phyloP scores from a whole-genome alignment of 139 green algal species.

The Haematococcus lacustris region DNA sequence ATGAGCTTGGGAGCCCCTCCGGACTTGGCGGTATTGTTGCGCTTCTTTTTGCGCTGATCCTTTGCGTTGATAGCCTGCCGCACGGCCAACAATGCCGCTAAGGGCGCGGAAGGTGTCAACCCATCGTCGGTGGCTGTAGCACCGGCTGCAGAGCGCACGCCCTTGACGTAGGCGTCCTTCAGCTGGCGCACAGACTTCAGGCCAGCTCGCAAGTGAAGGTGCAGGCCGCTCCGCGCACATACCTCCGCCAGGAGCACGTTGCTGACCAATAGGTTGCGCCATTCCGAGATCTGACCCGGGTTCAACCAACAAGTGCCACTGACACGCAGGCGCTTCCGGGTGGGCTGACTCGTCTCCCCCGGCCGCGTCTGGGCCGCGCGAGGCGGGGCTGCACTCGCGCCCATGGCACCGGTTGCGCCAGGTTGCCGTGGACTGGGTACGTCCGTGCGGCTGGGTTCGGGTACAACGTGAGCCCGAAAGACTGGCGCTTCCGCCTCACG shows the following conservation, averaged over 20 bases:
- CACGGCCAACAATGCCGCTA: no score
- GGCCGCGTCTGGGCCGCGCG: neutral
- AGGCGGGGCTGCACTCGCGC: neutral
- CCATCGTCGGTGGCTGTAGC: no score
- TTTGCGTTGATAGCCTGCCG: no score
- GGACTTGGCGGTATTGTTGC: neutral
- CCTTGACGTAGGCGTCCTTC: no score
- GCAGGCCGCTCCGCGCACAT: constrained; percentile 2
- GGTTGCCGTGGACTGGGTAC: neutral
- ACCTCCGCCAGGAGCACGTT: neutral
- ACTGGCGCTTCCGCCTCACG: neutral
- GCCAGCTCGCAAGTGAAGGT: neutral
- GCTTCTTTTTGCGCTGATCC: no score
- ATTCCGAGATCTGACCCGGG: neutral
- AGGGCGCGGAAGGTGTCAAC: no score
- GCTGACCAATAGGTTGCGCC: constrained; percentile 1
- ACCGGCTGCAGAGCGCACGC: no score
- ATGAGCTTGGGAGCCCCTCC: constrained; percentile 3
- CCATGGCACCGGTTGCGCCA: neutral
- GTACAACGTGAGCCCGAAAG: neutral
- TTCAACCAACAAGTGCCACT: neutral
- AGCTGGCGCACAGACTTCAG: neutral
- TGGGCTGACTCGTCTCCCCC: neutral
- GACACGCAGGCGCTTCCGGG: neutral
- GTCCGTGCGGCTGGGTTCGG: neutral